A percentile compares a stretch with the other conserved stretches of the same genome.
Evolutionary conservation across 805 yeast species (phyloP).

Genomic region (Candida rishiriensis): DNA sequence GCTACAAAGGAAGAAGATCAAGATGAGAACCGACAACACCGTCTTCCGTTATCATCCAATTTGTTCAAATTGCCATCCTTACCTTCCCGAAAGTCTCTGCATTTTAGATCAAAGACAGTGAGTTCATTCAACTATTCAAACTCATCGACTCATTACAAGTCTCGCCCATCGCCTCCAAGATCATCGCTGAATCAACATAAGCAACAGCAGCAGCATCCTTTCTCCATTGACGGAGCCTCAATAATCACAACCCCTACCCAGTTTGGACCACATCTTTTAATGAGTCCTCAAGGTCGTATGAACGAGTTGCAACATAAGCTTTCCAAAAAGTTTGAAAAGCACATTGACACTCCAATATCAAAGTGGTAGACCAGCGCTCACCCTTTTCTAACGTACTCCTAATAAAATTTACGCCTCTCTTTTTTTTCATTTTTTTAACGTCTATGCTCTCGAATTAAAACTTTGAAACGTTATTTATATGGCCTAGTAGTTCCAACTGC

Average conservation of each 20-base stretch:
- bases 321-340: slow-evolving; percentile 19
- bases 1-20: background rate
- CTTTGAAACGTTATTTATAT: too few species aligned
- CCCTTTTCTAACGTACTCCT: too few species aligned
- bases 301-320: slow-evolving; percentile 10
- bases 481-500: too few species aligned
- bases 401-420: too few species aligned
- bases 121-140: slow-evolving; percentile 13
- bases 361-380: slow-evolving; percentile 8
- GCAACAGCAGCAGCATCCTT: background rate
- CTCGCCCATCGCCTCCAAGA: too few species aligned
- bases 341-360: slow-evolving; percentile 29
- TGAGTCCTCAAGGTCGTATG: background rate
- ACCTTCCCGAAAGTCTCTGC: slow-evolving; percentile 15
- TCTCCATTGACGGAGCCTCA: background rate
- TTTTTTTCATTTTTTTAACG: too few species aligned
- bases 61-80: slow-evolving; percentile 18
- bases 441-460: too few species aligned
- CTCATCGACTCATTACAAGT: too few species aligned
- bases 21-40: background rate
- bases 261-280: slow-evolving; percentile 5
- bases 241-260: slow-evolving; percentile 8
- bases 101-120: slow-evolving; percentile 25
- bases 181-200: too few species aligned
- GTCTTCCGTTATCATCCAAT: background rate